Evolutionary conservation across 2,329 filamentous ascomycete genomes (phyloP), one percentile per base, ranked within the genome.

Genomic region (Knufia petricola): DNA sequence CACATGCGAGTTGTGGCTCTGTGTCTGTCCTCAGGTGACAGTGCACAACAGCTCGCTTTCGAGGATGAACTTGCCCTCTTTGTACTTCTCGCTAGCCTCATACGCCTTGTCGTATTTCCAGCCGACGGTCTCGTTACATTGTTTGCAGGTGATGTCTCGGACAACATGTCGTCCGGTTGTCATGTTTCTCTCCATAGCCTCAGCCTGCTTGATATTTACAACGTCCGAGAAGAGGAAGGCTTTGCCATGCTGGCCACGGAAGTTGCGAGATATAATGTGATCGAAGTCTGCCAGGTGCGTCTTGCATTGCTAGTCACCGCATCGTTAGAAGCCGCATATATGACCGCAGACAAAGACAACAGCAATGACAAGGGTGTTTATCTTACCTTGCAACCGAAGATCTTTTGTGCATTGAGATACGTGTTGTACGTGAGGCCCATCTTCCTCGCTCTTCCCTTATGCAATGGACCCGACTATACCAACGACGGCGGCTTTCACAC

Each of bases 21-120:
- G 17, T 40, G 17, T 9, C 37, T 13, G 37, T 37, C 19, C 19
- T 56, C 49, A 58, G 30, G 49, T 52, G 21, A 58, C 55, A 12
- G 50, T 52, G 46, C 56, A 58, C 7, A 58, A 47, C 49, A 58
- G 40, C 31, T 57, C 56, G 3, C 48, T 53, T 43, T 58, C 56
- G 15, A 46, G 24, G 23, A 98, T 98, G 65, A 85, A 96, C 71
- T 96, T 98, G 49, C 88, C 89, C 74, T 98, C 92, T 73, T 98
- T 98, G 71, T 98, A 98, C 70, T 95, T 95, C 76, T 98, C 90
- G 55, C 77, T 82, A 28, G 73, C 68, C 71, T 98, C 92, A 65
- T 85, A 96, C 1, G 92, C 92, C 71, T 94, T 95, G 69, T 98
- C 92, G 66, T 98, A 98, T 67, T 95, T 96, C 92, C 92, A 98